Evolutionary conservation across 495 filamentous ascomycete genomes (phyloP), one percentile per base, ranked within the genome.

Genomic region (Podospora bellae-mahoneyi): DNA sequence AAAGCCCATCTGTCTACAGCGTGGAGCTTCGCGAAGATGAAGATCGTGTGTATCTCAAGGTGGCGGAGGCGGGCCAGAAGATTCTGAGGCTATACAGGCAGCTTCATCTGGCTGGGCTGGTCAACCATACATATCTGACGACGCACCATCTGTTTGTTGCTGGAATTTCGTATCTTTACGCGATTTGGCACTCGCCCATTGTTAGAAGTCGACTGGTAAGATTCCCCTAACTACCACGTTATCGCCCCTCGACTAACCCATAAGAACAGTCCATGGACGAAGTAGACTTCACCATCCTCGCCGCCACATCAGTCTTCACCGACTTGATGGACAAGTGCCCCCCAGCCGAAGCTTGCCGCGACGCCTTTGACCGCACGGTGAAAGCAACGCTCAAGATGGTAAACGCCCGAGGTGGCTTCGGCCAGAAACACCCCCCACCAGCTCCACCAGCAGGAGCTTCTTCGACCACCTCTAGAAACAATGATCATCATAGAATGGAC

Each of bases 141-240:
- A 97, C 94, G 2, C 94, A 97, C 76, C 94, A 98, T 78, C 84
- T 97, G 19, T 98, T 98, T 78, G 97, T 97, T 91, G 94, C 94
- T 19, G 94, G 94, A 23, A 97, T 97, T 62, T 95, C 94, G 4
- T 98, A 97, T 76, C 85, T 98, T 5, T 98, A 97, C 76, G 93
- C 95, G 18, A 94, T 98, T 57, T 98, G 94, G 94, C 95, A 98
- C 76, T 97, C 94, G 7, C 87, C 92, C 48, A 84, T 91, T 60
- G 94, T 97, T 19, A 85, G 93, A 70, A 93, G 89, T 76, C 88
- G 89, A 53, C 80, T 97, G 75, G 92, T 93, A 85, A 80, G 90
- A 56, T 3, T 54, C 18, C 32, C 32, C 3, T 5, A 7, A 55
- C 59, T 2, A 48, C 6, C 9, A 3, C 39, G 0, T 10, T 48